These are phyloP conservation scores for Thielaviopsis ethacetica DNA, from an alignment of 2,329 filamentous ascomycete species.

Conservation along the genomic window DNA sequence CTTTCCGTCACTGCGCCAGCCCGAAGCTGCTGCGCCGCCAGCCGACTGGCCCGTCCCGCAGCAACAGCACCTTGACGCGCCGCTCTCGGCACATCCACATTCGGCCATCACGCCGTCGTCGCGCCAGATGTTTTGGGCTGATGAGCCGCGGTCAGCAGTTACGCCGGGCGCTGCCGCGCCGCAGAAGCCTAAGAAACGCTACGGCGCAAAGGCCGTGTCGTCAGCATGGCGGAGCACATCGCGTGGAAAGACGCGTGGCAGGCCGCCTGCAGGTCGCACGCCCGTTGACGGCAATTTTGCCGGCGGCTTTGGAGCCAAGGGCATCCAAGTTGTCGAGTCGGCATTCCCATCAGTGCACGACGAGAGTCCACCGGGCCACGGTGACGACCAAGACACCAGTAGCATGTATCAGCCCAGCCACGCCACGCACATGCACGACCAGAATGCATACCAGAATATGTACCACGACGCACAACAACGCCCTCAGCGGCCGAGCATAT, in stretches of 20 bases:
- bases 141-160: conserved; percentile 61
- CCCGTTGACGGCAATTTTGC: neutral
- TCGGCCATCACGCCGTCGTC: conserved; percentile 58
- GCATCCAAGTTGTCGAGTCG: neutral
- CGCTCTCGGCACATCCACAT: conserved; percentile 31
- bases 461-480: conserved; percentile 8
- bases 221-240: conserved; percentile 56
- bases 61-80: neutral
- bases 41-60: neutral
- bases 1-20: no score
- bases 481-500: conserved; percentile 23
- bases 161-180: conserved; percentile 42
- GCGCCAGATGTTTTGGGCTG: conserved; percentile 36
- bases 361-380: conserved; percentile 23
- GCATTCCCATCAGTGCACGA: neutral
- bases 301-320: neutral
- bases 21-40: neutral
- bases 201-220: conserved; percentile 72
- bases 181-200: conserved; percentile 30
- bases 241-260: conserved; percentile 54
- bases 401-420: neutral
- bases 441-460: neutral
- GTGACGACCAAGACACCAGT: conserved; percentile 15
- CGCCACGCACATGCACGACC: neutral
- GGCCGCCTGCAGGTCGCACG: conserved; percentile 39